Percentiles rank a stretch among this genome's conserved stretches.
Evolutionary conservation across 2,329 filamentous ascomycete species (phyloP).

Genomic region (Xylaria sp.): DNA sequence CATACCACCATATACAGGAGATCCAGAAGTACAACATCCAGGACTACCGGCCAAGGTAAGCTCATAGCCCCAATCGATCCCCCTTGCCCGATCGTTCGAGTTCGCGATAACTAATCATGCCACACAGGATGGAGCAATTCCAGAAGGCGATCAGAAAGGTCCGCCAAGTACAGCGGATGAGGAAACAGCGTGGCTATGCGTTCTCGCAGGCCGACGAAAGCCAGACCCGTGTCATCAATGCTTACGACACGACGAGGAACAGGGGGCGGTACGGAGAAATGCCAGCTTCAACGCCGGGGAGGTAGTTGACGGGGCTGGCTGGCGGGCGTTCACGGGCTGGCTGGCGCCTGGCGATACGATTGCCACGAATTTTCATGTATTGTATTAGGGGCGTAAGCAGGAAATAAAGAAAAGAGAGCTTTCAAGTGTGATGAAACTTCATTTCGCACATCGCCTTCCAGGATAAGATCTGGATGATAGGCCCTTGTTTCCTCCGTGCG

Average conservation of each 20-base stretch:
- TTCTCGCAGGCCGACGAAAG: slow-evolving; percentile 98
- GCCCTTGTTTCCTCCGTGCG: neutral
- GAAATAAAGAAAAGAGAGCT: slow-evolving; percentile 6
- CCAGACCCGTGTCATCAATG: slow-evolving; percentile 91
- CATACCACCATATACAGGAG: slow-evolving; percentile 98
- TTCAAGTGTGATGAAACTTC: slow-evolving; percentile 3
- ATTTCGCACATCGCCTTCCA: too few species aligned
- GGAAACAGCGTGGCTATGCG: slow-evolving; percentile 97
- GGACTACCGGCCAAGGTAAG: slow-evolving; percentile 91
- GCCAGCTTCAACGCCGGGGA: slow-evolving; percentile 49
- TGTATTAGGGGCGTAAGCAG: slow-evolving; percentile 4
- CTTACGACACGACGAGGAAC: slow-evolving; percentile 94
- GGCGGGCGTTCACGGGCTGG: too few species aligned
- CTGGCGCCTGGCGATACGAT: slow-evolving; percentile 4
- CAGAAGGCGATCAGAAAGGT: slow-evolving; percentile 99
- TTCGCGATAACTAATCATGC: slow-evolving; percentile 25
- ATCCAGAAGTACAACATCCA: slow-evolving; percentile 99
- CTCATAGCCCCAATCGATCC: slow-evolving; percentile 29
- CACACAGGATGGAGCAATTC: slow-evolving; percentile 94
- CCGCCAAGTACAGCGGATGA: slow-evolving; percentile 96
- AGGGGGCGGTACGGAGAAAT: slow-evolving; percentile 96
- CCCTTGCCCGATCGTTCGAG: neutral
- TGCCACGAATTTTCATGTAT: slow-evolving; percentile 11
- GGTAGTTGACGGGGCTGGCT: slow-evolving; percentile 19
- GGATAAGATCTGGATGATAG: too few species aligned